Percentiles rank a stretch among this genome's conserved stretches.
Conservation (phyloP, 2,329 filamentous ascomycete genomes). For the Ophiocordyceps camponoti-rufipedis region DNA sequence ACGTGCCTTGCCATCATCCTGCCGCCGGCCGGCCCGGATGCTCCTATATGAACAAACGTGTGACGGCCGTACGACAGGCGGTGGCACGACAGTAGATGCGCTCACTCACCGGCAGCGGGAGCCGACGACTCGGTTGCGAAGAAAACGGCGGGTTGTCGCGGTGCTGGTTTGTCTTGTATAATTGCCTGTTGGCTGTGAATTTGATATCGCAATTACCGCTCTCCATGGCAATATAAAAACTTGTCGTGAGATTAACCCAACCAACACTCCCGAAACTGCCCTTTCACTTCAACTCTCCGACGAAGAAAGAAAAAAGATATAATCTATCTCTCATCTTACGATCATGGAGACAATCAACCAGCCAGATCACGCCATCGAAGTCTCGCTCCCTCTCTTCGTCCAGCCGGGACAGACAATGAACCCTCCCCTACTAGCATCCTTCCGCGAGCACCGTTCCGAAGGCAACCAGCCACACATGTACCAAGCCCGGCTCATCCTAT, state of each 20-base stretch:
- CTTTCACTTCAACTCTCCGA: too few species aligned
- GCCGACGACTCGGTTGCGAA: background rate
- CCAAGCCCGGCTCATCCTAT: background rate
- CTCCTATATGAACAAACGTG: background rate
- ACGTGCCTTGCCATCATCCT: background rate
- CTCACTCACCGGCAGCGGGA: background rate
- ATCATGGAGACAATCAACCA: background rate
- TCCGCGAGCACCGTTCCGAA: background rate
- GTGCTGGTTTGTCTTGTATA: too few species aligned
- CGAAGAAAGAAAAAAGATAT: too few species aligned
- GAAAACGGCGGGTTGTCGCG: background rate
- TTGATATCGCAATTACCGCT: too few species aligned
- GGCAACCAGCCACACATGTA: slow-evolving; percentile 1
- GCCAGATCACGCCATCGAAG: background rate
- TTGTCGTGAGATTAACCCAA: too few species aligned
- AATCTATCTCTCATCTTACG: too few species aligned
- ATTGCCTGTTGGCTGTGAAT: too few species aligned
- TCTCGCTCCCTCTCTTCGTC: background rate
- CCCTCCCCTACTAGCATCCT: background rate
- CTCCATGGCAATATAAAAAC: too few species aligned
- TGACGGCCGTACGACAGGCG: background rate
- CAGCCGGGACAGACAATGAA: background rate
- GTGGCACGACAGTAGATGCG: background rate
- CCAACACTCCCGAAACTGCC: too few species aligned
- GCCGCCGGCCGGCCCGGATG: background rate